These are phyloP conservation scores for Pseudocercospora fuligena DNA, from an alignment of 2,329 filamentous ascomycete genomes.

Conservation along the genomic window DNA sequence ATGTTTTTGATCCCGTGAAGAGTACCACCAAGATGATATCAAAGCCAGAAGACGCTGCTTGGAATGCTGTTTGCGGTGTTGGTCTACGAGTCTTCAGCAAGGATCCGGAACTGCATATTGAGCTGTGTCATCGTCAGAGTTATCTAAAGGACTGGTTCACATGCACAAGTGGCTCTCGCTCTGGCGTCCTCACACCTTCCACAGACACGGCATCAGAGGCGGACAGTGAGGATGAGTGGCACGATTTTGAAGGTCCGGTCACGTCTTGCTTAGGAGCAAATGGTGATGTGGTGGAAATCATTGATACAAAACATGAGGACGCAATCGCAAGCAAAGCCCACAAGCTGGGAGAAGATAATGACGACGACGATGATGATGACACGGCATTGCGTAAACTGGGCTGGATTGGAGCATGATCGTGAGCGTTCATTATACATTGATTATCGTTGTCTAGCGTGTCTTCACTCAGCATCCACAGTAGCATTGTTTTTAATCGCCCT, in stretches of 20 bases:
- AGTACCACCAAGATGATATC: constrained; percentile 1
- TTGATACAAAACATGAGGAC: not conserved
- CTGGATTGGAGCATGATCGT: not conserved
- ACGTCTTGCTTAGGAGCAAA: no score
- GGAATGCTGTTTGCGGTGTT: constrained; percentile 22
- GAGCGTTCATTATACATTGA: not conserved
- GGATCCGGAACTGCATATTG: constrained; percentile 11
- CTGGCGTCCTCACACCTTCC: not conserved
- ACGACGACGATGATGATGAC: not conserved
- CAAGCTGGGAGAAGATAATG: not conserved
- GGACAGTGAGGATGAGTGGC: not conserved
- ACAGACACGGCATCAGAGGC: not conserved
- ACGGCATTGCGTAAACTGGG: not conserved
- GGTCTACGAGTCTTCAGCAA: constrained; percentile 18
- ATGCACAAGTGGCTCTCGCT: not conserved
- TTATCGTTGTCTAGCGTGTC: not conserved
- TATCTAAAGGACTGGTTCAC: not conserved
- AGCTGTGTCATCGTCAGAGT: constrained; percentile 6
- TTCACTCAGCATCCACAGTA: not conserved
- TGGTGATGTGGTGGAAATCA: not conserved
- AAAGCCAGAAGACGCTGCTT: constrained; percentile 9
- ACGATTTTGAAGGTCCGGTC: not conserved
- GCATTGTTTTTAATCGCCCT: not conserved
- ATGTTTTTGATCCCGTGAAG: not conserved
- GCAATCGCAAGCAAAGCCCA: not conserved